Percentiles rank a stretch among this genome's conserved stretches.
phyloP scores from a whole-genome alignment of 352 stramenopile genomes.

The Blastocystis sp. region DNA sequence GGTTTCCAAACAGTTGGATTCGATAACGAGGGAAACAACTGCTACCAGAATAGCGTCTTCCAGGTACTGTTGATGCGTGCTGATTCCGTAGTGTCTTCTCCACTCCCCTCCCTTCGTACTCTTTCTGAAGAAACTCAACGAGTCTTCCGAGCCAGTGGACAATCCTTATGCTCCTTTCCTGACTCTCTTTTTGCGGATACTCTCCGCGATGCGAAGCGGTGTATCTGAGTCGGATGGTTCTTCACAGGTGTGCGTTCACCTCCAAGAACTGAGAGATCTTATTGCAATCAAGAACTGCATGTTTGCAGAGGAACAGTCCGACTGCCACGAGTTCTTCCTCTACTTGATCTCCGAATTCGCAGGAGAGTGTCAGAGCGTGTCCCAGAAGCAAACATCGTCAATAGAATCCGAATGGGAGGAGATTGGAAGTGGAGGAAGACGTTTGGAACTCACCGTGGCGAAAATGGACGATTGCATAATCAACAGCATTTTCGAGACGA shows the following conservation, averaged over 20 bases:
- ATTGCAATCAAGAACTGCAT: slow-evolving; percentile 34
- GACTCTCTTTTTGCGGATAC: slow-evolving; percentile 4
- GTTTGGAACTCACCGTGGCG: not conserved
- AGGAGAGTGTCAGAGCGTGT: not conserved
- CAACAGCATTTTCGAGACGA: slow-evolving; percentile 14
- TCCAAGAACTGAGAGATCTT: slow-evolving; percentile 13
- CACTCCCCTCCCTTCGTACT: slow-evolving; percentile 15
- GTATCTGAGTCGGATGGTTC: not conserved
- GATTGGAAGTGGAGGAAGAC: slow-evolving; percentile 1
- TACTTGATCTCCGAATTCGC: slow-evolving; percentile 11
- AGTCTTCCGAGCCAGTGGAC: not conserved
- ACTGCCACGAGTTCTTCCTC: slow-evolving; percentile 44
- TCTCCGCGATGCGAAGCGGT: not conserved
- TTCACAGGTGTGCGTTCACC: not conserved
- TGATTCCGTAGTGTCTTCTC: slow-evolving; percentile 19
- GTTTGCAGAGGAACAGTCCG: slow-evolving; percentile 43
- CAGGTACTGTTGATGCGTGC: not conserved
- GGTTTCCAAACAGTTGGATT: slow-evolving; percentile 34
- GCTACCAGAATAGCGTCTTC: slow-evolving; percentile 43
- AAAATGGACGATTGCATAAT: not conserved
- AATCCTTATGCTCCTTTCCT: slow-evolving; percentile 35
- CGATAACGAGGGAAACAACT: slow-evolving; percentile 32
- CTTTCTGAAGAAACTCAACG: not conserved
- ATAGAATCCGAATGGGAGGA: not conserved
- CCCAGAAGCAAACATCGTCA: too few species aligned